A percentile compares a stretch with the other conserved stretches of the same genome.
Conservation (phyloP, 2,329 filamentous ascomycete species). For the Colletotrichum sp. region DNA sequence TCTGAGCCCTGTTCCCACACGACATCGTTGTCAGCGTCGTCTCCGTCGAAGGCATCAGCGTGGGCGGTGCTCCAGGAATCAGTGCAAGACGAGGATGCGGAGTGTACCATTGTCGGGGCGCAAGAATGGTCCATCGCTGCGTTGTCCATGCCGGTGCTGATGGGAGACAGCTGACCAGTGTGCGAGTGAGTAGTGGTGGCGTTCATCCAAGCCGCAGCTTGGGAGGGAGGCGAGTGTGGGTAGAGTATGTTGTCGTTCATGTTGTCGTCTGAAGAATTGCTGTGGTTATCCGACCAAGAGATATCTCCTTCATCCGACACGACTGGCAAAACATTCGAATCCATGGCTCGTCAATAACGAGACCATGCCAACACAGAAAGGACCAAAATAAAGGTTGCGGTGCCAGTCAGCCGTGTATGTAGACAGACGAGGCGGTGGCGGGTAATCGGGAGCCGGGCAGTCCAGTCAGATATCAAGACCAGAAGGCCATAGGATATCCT, state of each 20-base stretch:
- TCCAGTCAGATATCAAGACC: slow-evolving; percentile 15
- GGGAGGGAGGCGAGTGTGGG: slow-evolving; percentile 39
- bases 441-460: not conserved
- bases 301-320: slow-evolving; percentile 46
- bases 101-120: slow-evolving; percentile 47
- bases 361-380: slow-evolving; percentile 39
- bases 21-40: slow-evolving; percentile 44
- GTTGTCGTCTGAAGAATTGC: slow-evolving; percentile 49
- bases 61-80: slow-evolving; percentile 50
- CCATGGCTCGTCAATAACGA: slow-evolving; percentile 52
- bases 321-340: slow-evolving; percentile 44
- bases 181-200: slow-evolving; percentile 36
- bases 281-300: slow-evolving; percentile 51
- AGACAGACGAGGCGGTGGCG: not conserved
- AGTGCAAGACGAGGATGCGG: slow-evolving; percentile 50
- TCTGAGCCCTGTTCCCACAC: slow-evolving; percentile 54
- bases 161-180: slow-evolving; percentile 57
- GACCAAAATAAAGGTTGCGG: not conserved
- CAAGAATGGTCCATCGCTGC: slow-evolving; percentile 39
- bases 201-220: slow-evolving; percentile 32
- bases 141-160: slow-evolving; percentile 55
- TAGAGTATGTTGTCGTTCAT: slow-evolving; percentile 30
- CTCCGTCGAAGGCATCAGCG: slow-evolving; percentile 34
- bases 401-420: not conserved
- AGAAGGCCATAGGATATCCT: not conserved